A percentile compares a stretch with the other conserved stretches of the same genome.
phyloP scores from a whole-genome alignment of 164 flowering plant genomes.

The Macadamia integrifolia region DNA sequence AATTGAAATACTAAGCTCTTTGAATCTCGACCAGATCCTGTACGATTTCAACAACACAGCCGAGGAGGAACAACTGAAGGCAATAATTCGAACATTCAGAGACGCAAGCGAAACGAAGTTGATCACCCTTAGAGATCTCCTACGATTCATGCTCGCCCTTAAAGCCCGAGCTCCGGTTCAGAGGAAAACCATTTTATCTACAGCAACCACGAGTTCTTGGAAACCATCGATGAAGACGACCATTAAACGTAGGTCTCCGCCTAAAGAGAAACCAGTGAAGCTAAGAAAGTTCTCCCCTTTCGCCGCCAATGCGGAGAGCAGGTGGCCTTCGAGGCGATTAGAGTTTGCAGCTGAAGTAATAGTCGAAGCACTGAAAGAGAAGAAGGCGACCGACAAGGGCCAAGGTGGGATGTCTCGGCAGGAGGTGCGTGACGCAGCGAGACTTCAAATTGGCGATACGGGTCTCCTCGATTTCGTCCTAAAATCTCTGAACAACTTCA shows the following conservation, averaged over 20 bases:
- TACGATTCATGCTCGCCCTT: constrained; percentile 54
- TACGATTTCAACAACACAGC: constrained; percentile 20
- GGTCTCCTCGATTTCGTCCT: constrained; percentile 84
- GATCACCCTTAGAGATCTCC: constrained; percentile 53
- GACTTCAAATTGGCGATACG: constrained; percentile 76
- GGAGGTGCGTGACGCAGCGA: constrained; percentile 80
- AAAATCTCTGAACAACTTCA: constrained; percentile 67
- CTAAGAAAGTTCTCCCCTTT: constrained; percentile 17
- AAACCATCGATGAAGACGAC: constrained; percentile 8
- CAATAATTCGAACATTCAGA: constrained; percentile 43
- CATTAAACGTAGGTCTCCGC: constrained; percentile 6
- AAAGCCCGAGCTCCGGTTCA: constrained; percentile 28
- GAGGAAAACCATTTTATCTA: constrained; percentile 1
- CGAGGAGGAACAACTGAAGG: constrained; percentile 24
- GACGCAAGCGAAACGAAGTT: constrained; percentile 44
- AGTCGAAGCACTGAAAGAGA: constrained; percentile 39
- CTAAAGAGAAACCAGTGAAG: constrained; percentile 23
- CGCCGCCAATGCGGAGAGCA: constrained; percentile 21
- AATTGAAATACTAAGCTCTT: constrained; percentile 46
- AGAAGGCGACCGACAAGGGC: constrained; percentile 12
- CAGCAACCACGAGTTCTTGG: neutral
- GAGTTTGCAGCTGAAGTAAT: constrained; percentile 43
- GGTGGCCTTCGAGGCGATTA: constrained; percentile 48
- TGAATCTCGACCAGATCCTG: constrained; percentile 41
- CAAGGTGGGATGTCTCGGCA: constrained; percentile 69